Percentiles rank a stretch among this genome's conserved stretches.
phyloP scores from a whole-genome alignment of 2,329 filamentous ascomycete species.

The Phialocephala sp. region DNA sequence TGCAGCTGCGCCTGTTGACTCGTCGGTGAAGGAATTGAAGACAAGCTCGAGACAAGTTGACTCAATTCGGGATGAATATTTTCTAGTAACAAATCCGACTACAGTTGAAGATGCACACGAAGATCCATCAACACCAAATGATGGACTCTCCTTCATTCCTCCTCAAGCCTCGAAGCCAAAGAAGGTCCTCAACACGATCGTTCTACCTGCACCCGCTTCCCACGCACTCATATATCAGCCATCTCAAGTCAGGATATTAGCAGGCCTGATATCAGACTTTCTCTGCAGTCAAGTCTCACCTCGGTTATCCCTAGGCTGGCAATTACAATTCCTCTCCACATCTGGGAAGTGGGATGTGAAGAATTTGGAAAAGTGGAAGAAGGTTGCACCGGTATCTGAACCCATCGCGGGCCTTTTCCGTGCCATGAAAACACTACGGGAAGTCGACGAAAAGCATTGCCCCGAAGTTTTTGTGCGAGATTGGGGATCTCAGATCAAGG shows the following conservation, averaged over 20 bases:
- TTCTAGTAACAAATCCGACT: conserved; percentile 41
- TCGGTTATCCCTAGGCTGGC: conserved; percentile 85
- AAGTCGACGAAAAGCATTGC: conserved; percentile 83
- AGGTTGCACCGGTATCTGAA: conserved; percentile 75
- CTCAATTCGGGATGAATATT: conserved; percentile 48
- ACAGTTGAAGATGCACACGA: conserved; percentile 47
- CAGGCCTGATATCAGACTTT: conserved; percentile 84
- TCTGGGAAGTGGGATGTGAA: conserved; percentile 99
- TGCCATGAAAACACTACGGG: conserved; percentile 90
- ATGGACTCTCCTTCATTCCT: conserved; percentile 50
- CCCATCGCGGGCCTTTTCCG: conserved; percentile 82
- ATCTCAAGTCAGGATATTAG: conserved; percentile 74
- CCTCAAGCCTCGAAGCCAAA: conserved; percentile 54
- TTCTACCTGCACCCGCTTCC: conserved; percentile 78
- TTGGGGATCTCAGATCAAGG: conserved; percentile 71
- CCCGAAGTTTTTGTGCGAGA: conserved; percentile 72
- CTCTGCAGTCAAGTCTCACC: conserved; percentile 75
- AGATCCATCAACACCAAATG: conserved; percentile 54
- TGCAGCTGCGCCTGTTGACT: conserved; percentile 54
- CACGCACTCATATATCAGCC: conserved; percentile 87
- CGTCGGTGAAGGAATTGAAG: conserved; percentile 37
- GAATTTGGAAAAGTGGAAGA: conserved; percentile 90
- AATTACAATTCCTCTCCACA: conserved; percentile 84
- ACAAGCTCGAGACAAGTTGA: conserved; percentile 44
- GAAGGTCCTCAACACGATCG: conserved; percentile 67